Percentiles rank a stretch among this genome's conserved stretches.
Conservation (phyloP, 1,284 basidiomycete genomes). For the Rhodotorula mucilaginosa region DNA sequence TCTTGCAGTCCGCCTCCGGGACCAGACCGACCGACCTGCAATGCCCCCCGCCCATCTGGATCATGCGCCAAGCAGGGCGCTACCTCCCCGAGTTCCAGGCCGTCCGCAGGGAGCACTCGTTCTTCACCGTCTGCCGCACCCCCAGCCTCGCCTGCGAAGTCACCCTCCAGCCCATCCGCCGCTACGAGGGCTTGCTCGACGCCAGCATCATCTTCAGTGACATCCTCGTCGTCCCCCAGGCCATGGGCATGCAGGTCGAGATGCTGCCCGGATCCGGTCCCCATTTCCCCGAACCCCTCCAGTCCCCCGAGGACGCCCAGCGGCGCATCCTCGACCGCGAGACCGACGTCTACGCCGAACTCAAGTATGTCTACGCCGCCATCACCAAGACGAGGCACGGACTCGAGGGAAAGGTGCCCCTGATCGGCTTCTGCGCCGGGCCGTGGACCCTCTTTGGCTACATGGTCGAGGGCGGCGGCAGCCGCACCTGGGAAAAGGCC, state of each 20-base stretch:
- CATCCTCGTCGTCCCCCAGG: conserved; percentile 89
- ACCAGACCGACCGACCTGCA: conserved; percentile 58
- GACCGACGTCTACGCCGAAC: conserved; percentile 69
- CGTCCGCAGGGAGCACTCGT: conserved; percentile 77
- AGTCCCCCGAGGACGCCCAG: conserved; percentile 69
- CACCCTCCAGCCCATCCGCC: conserved; percentile 85
- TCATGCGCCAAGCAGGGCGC: conserved; percentile 85
- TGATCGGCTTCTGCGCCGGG: conserved; percentile 92
- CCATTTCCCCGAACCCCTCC: conserved; percentile 76
- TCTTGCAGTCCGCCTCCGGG: conserved; percentile 80
- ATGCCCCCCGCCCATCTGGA: conserved; percentile 87
- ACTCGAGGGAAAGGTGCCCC: conserved; percentile 78
- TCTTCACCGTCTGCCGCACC: conserved; percentile 89
- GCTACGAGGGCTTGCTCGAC: conserved; percentile 79
- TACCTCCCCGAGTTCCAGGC: conserved; percentile 57
- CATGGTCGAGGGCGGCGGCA: conserved; percentile 92
- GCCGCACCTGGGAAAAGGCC: conserved; percentile 79
- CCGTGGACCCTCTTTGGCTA: conserved; percentile 96
- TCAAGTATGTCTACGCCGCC: conserved; percentile 87
- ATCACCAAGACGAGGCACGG: conserved; percentile 75
- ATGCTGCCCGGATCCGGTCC: conserved; percentile 81
- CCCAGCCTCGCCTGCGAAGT: conserved; percentile 79
- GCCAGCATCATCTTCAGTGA: conserved; percentile 96
- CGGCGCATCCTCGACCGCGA: conserved; percentile 54
- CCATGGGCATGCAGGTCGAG: conserved; percentile 87